phyloP scores from a whole-genome alignment of 2,329 filamentous ascomycete species.

The Colletotrichum sp. region DNA sequence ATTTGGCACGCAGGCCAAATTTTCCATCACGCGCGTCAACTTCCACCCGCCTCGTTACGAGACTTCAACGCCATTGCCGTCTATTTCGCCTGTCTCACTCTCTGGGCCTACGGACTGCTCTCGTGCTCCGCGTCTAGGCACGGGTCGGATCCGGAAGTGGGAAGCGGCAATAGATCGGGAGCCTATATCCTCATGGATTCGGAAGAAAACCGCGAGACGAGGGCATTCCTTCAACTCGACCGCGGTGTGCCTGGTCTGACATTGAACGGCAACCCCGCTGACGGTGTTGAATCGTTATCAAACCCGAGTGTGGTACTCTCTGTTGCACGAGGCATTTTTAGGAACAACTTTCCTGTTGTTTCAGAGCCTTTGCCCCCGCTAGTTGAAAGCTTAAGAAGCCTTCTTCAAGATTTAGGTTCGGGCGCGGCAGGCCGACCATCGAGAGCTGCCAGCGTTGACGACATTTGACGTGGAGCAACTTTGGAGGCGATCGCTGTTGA shows the following conservation, averaged over 20 bases:
- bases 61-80: conserved; percentile 29
- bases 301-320: conserved; percentile 10
- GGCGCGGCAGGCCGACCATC: conserved; percentile 10
- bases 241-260: conserved; percentile 13
- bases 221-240: conserved; percentile 16
- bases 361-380: conserved; percentile 12
- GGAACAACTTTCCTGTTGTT: conserved; percentile 18
- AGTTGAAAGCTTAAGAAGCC: conserved; percentile 8
- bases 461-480: neutral
- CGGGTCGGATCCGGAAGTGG: neutral
- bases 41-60: conserved; percentile 22
- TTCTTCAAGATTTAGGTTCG: conserved; percentile 12
- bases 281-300: conserved; percentile 8
- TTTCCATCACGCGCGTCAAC: conserved; percentile 23
- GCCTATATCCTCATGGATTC: conserved; percentile 10
- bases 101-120: conserved; percentile 28
- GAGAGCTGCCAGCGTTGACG: conserved; percentile 7
- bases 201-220: conserved; percentile 16
- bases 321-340: neutral
- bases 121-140: neutral
- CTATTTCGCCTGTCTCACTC: conserved; percentile 30
- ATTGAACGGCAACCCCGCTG: conserved; percentile 10
- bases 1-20: conserved; percentile 34
- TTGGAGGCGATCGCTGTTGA: neutral
- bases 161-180: neutral